A percentile compares a stretch with the other conserved stretches of the same genome.
Conservation (phyloP, 805 yeast genomes). For the Sungouiella thailandica region DNA sequence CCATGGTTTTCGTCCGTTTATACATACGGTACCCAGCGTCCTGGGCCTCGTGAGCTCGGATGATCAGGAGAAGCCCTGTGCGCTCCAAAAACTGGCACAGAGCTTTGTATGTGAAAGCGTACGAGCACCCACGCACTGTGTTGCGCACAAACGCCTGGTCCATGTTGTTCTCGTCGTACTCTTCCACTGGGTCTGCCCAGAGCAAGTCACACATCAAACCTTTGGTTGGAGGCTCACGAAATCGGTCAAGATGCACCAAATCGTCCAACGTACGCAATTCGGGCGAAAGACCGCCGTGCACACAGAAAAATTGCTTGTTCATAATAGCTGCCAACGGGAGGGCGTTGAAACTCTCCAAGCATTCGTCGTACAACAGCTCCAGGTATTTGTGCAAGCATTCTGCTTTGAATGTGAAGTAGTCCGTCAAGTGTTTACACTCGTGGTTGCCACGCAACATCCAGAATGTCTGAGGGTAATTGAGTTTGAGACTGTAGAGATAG, state of each 20-base stretch:
- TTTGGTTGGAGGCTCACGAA: conserved; percentile 86
- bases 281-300: conserved; percentile 94
- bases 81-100: conserved; percentile 71
- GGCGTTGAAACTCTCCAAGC: conserved; percentile 75
- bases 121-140: conserved; percentile 86
- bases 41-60: conserved; percentile 96
- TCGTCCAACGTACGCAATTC: conserved; percentile 70
- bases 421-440: conserved; percentile 89
- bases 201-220: conserved; percentile 92
- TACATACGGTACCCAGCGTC: conserved; percentile 97
- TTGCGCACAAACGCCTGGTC: conserved; percentile 57
- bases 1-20: conserved; percentile 73
- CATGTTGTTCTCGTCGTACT: conserved; percentile 56
- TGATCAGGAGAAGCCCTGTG: conserved; percentile 76
- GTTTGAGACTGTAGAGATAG: conserved; percentile 72
- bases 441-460: conserved; percentile 91
- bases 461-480: conserved; percentile 67
- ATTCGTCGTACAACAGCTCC: conserved; percentile 58
- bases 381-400: conserved; percentile 88
- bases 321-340: conserved; percentile 89
- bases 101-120: conserved; percentile 80
- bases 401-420: conserved; percentile 85
- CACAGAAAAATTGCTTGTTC: conserved; percentile 92
- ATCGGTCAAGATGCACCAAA: conserved; percentile 65
- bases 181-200: conserved; percentile 96